phyloP scores from a whole-genome alignment of 208 protist species.

The Entamoeba invadens region DNA sequence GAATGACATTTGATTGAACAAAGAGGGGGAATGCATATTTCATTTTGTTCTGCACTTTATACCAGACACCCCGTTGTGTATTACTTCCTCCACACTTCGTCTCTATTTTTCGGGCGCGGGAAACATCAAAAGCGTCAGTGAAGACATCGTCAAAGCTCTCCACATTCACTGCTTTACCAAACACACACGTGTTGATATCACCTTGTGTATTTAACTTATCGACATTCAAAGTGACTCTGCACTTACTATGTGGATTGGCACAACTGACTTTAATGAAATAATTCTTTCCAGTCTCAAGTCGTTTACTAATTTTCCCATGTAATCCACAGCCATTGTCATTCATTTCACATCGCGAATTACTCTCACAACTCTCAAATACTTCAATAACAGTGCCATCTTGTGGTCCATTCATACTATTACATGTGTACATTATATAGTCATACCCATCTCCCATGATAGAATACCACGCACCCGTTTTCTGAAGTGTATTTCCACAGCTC shows the following conservation, averaged over 20 bases:
- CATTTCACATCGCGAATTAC: background rate
- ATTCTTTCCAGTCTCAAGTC: background rate
- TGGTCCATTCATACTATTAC: constrained; percentile 2
- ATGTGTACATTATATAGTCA: background rate
- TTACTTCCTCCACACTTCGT: background rate
- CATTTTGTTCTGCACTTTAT: background rate
- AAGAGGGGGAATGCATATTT: background rate
- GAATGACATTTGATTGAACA: background rate
- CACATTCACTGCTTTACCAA: background rate
- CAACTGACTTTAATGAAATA: background rate
- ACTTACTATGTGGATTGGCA: background rate
- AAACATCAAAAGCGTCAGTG: background rate
- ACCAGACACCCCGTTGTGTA: background rate
- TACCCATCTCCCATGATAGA: background rate
- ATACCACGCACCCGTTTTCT: background rate
- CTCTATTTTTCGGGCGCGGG: background rate
- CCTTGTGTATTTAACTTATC: background rate
- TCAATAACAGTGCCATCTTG: background rate
- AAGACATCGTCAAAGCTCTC: background rate
- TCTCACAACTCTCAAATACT: background rate
- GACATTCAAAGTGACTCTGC: background rate
- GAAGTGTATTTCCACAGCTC: background rate
- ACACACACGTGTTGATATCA: background rate
- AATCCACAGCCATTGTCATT: background rate
- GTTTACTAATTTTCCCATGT: background rate